A percentile compares a stretch with the other conserved stretches of the same genome.
Conservation (phyloP, 2,329 filamentous ascomycete species). For the Pyricularia sp. region DNA sequence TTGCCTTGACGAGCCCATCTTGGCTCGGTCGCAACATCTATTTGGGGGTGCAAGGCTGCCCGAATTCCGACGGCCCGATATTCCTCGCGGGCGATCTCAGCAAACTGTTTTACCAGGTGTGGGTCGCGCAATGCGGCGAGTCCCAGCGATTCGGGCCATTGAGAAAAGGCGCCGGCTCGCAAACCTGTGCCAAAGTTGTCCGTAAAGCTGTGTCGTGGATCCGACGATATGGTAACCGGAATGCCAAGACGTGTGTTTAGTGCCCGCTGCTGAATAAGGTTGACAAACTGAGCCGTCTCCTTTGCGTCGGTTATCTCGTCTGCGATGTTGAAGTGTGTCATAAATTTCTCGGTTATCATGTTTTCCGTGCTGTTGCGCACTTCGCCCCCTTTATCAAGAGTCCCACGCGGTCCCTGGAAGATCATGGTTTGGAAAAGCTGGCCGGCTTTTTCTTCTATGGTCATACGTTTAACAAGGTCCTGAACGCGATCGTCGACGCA, state of each 20-base stretch:
- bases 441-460: neutral
- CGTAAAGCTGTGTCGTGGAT: neutral
- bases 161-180: neutral
- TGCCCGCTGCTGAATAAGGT: conserved; percentile 29
- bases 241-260: conserved; percentile 8
- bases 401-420: neutral
- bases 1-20: neutral
- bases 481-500: neutral
- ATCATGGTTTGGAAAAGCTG: neutral
- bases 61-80: neutral
- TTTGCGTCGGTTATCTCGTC: conserved; percentile 18
- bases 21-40: neutral
- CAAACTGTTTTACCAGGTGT: neutral
- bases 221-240: neutral
- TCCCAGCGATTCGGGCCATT: neutral
- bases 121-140: neutral
- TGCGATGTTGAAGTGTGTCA: conserved; percentile 12
- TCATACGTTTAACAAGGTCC: neutral
- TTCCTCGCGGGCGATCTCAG: neutral
- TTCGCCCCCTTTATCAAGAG: neutral
- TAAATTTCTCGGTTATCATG: conserved; percentile 3
- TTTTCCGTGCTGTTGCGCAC: neutral
- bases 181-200: neutral
- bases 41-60: neutral
- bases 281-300: conserved; percentile 27